These are phyloP conservation scores for Colletotrichum sp. DNA, from an alignment of 2,329 filamentous ascomycete species.

Conservation along the genomic window DNA sequence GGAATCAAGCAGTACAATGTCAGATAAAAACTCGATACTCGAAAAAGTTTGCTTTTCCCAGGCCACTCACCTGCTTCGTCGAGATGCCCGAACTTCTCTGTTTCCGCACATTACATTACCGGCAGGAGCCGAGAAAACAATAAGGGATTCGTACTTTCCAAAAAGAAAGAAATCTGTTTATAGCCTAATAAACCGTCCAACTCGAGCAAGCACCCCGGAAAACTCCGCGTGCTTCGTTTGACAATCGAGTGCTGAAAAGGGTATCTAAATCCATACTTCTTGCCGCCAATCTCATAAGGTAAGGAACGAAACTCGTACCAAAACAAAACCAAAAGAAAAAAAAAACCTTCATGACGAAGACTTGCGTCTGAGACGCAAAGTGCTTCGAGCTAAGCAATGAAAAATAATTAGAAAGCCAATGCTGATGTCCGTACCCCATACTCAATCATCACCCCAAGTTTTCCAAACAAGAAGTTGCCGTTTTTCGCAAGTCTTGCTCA, in stretches of 20 bases:
- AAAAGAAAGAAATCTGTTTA: neutral
- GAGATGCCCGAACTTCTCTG: neutral
- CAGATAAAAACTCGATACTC: neutral
- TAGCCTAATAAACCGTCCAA: neutral
- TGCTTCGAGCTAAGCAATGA: neutral
- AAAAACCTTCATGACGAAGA: neutral
- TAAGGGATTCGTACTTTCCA: neutral
- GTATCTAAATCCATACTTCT: neutral
- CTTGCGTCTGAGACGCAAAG: neutral
- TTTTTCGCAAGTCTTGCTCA: neutral
- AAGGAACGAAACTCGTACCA: neutral
- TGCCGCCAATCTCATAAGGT: neutral
- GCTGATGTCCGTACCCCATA: neutral
- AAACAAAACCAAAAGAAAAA: neutral
- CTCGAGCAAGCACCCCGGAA: neutral
- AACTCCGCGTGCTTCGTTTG: neutral
- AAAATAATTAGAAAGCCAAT: neutral
- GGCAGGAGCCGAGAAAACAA: neutral
- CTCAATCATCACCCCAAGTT: neutral
- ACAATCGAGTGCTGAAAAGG: neutral
- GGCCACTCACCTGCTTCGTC: neutral
- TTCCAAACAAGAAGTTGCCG: neutral
- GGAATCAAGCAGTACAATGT: neutral
- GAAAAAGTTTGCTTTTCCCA: neutral
- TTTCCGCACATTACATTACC: neutral